Base-by-base conservation (phyloP, 2,329 filamentous ascomycete genomes). In the Clonostachys chloroleuca region DNA sequence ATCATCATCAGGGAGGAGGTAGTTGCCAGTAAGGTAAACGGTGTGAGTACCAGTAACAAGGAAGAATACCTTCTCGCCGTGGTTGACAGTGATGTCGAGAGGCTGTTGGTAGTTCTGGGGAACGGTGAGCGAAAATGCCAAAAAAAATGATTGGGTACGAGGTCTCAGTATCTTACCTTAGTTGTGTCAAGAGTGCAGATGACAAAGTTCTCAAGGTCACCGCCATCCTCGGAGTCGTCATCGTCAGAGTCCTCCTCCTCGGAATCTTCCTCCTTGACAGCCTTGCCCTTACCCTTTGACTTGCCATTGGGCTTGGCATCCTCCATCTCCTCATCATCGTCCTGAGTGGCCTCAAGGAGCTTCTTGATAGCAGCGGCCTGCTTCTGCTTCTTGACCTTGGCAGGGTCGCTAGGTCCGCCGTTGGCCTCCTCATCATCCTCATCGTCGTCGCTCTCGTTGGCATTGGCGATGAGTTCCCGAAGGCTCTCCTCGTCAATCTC, bases 1-100 rank as follows among this genome's bases (percentile, higher is more conserved):
- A 44, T 81, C 80, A 42, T 80, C 78, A 44, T 85, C 79, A 42
- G 87, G 80, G 62, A 94, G 81, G 56, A 99, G 81, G 71, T 96
- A 97, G 82, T 99, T 99, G 59, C 94, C 94, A 52, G 92, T 97
- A 51, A 99, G 81, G 73, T 86, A 94, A 62, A 99, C 78, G 54
- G 87, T 83, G 78, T 96, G 91, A 52, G 89, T 94, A 59, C 94
- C 94, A 52, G 81, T 84, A 55, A 95, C 91, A 64, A 88, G 82
- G 77, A 99, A 97, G 79, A 89, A 96, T 55, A 96, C 86, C 58
- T 83, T 83, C 78, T 99, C 94, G 57, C 87, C 82, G 66, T 96
- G 88, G 59, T 82, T 84, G 64, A 99, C 83, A 54, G 89, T 94
- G 68, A 99, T 89, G 70, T 99, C 90, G 50, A 99, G 83, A 43